A percentile compares a stretch with the other conserved stretches of the same genome.
phyloP scores from a whole-genome alignment of 1,139 yeast species.

The Yamadazyma atmosphaerica region DNA sequence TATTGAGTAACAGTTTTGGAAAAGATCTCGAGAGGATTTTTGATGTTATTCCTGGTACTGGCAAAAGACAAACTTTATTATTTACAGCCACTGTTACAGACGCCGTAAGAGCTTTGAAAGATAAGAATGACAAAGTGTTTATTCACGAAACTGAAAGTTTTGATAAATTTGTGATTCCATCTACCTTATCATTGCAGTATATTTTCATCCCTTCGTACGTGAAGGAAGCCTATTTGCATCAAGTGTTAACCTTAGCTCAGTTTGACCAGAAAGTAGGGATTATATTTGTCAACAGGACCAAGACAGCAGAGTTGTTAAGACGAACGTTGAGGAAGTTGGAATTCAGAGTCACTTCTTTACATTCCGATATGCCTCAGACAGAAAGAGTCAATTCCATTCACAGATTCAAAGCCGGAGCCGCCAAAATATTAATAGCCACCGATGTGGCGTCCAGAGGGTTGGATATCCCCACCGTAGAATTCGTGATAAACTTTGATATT shows the following conservation, averaged over 20 bases:
- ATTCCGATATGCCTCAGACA: slow-evolving; percentile 91
- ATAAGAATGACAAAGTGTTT: slow-evolving; percentile 65
- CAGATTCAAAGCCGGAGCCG: slow-evolving; percentile 92
- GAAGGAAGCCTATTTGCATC: slow-evolving; percentile 83
- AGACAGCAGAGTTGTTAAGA: slow-evolving; percentile 83
- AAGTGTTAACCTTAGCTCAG: slow-evolving; percentile 60
- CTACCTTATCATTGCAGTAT: slow-evolving; percentile 59
- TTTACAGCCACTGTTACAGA: slow-evolving; percentile 98
- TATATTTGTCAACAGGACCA: slow-evolving; percentile 87
- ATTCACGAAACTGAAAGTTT: slow-evolving; percentile 78
- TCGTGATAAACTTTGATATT: slow-evolving; percentile 87
- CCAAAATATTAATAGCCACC: slow-evolving; percentile 87
- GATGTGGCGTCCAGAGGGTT: slow-evolving; percentile 97
- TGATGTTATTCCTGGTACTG: slow-evolving; percentile 66
- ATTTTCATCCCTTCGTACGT: slow-evolving; percentile 77
- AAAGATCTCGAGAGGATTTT: slow-evolving; percentile 76
- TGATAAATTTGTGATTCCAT: slow-evolving; percentile 76
- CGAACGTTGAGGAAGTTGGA: slow-evolving; percentile 74
- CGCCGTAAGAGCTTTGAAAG: slow-evolving; percentile 78
- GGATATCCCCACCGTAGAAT: slow-evolving; percentile 89
- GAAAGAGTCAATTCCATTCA: slow-evolving; percentile 91
- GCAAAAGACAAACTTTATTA: slow-evolving; percentile 77
- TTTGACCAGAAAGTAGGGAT: slow-evolving; percentile 71
- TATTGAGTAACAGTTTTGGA: slow-evolving; percentile 81
- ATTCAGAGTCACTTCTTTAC: slow-evolving; percentile 82